Evolutionary conservation across 768 basidiomycete species (phyloP).

Genomic region (Peribolospora baueri): DNA sequence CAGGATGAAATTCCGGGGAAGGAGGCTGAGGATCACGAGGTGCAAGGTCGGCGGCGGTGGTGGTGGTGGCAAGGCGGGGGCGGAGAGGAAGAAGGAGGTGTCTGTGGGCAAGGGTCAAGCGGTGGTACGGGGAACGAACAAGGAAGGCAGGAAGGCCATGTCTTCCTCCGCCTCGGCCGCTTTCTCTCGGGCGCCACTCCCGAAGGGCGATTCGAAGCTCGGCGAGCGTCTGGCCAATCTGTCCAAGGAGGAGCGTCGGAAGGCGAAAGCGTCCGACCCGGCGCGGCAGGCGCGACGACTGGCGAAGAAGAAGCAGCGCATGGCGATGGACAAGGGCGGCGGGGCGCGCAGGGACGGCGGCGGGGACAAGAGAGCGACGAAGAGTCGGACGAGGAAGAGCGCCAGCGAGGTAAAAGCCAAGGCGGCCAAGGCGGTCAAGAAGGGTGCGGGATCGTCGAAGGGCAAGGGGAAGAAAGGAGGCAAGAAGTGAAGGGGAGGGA

Average conservation of each 20-base stretch:
- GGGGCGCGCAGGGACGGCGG: neutral
- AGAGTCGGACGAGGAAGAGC: too few species aligned
- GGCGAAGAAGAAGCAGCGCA: slow-evolving; percentile 14
- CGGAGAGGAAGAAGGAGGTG: neutral
- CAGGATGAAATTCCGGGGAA: too few species aligned
- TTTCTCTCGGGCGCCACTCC: slow-evolving; percentile 20
- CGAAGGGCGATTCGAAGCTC: slow-evolving; percentile 59
- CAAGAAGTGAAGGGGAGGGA: too few species aligned
- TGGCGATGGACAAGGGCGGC: neutral
- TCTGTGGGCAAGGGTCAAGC: slow-evolving; percentile 6
- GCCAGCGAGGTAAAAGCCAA: too few species aligned
- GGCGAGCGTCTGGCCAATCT: slow-evolving; percentile 54
- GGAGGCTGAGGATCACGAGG: too few species aligned
- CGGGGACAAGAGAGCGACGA: too few species aligned
- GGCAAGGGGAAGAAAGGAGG: too few species aligned
- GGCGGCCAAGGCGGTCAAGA: too few species aligned
- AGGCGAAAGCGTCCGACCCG: slow-evolving; percentile 48
- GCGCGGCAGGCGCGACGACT: slow-evolving; percentile 52
- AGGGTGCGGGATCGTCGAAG: too few species aligned
- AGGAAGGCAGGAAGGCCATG: neutral
- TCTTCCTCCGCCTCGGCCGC: slow-evolving; percentile 2
- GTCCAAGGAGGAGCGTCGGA: slow-evolving; percentile 65
- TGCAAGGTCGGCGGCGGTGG: neutral
- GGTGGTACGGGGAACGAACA: slow-evolving; percentile 14
- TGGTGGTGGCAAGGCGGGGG: neutral